Base-by-base conservation (phyloP, 2,329 filamentous ascomycete species). In the Coleophoma cylindrospora region DNA sequence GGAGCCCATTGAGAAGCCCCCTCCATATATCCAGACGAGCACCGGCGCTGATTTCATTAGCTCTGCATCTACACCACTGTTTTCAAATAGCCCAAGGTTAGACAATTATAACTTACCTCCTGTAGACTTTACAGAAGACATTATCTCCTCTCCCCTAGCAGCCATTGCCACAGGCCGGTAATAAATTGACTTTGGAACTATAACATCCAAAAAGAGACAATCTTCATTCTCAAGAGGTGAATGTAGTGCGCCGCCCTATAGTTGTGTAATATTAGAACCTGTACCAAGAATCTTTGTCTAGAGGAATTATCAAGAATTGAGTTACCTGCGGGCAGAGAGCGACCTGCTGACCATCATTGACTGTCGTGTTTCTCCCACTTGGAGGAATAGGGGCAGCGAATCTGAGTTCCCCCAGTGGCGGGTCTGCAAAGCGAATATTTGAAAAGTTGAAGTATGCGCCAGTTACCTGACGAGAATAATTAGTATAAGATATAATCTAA, bases 11-110 rank as follows among this genome's bases (percentile, higher is more conserved):
- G 64, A 65, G 46, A 74, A 76, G 5, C 74, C 74, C 3, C 74
- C 73, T 7, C 74, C 74, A 53, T 76, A 74, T 38, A 77, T 73
- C 69, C 69, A 75, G 4, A 76, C 68, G 3, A 75, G 50, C 50
- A 59, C 55, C 33, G 50, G 51, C 27, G 53, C 57, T 15, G 50
- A 45, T 19, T 17, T 45, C 21, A 33, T 48, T 10, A 27, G 27
- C 7, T 77, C 27, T 27, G 27, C 27, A 3, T 27, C 27, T 27
- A 10, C 6, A 27, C 27, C 27, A 8, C 2, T 27, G 6, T 7
- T 2, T 27, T 27, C 9, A 8, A 27, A 27, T 27, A 10, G 9
- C 27, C 6, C 27, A 27, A 5, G 27, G 6, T 27, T 27, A 7
- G 4, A 27, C 4, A 27, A 7, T 2, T 27, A 27, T 8, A 27